Conservation (phyloP, 2,329 filamentous ascomycete species). For the Aspergillus tanneri region DNA sequence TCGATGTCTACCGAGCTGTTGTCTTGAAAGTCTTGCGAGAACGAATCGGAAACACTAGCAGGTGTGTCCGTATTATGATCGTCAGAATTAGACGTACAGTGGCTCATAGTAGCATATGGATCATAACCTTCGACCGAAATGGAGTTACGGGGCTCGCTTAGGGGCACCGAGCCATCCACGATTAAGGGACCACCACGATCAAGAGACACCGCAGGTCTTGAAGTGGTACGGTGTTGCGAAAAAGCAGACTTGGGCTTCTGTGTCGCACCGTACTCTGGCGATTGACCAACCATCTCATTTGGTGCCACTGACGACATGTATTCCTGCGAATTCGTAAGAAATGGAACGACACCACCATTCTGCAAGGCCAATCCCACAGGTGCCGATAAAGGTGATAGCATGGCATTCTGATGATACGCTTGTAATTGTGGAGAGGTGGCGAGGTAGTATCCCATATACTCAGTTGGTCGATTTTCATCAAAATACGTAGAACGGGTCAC, state of each 20-base stretch:
- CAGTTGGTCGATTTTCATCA: constrained; percentile 42
- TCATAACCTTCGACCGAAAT: constrained; percentile 37
- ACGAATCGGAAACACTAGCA: constrained; percentile 38
- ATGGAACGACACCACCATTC: constrained; percentile 38
- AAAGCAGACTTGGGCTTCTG: constrained; percentile 21
- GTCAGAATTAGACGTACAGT: constrained; percentile 45
- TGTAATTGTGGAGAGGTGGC: constrained; percentile 45
- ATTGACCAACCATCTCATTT: constrained; percentile 24
- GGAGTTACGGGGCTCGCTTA: constrained; percentile 37
- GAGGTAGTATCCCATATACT: constrained; percentile 49
- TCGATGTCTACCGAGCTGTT: constrained; percentile 38
- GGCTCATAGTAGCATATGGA: constrained; percentile 36
- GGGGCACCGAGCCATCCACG: constrained; percentile 48
- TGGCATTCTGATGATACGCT: constrained; percentile 40
- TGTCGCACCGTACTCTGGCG: constrained; percentile 25
- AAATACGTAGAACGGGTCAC: constrained; percentile 33
- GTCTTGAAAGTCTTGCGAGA: constrained; percentile 42
- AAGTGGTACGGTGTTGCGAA: constrained; percentile 24
- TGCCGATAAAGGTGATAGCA: constrained; percentile 39
- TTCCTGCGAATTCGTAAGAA: constrained; percentile 33
- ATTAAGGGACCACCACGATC: constrained; percentile 45
- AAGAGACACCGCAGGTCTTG: constrained; percentile 30
- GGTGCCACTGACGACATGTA: constrained; percentile 31
- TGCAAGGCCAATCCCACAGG: constrained; percentile 42
- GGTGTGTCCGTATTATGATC: constrained; percentile 39